Percentiles rank a stretch among this genome's conserved stretches.
These are phyloP conservation scores for Phytomonas serpens DNA, from an alignment of 208 protist species.

Conservation along the genomic window DNA sequence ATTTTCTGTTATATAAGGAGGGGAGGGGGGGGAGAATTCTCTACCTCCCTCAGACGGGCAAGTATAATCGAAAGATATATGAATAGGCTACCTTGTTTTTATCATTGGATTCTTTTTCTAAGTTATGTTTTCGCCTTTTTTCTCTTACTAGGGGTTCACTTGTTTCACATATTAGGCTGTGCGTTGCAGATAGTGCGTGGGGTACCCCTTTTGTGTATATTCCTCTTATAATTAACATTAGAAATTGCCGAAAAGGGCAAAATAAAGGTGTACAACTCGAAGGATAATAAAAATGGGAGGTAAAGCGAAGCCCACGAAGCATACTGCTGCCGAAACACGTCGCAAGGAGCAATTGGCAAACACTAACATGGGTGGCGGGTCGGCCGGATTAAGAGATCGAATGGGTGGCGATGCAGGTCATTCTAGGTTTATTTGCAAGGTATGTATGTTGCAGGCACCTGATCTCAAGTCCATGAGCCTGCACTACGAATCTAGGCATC, in stretches of 20 bases:
- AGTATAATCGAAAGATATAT: not conserved
- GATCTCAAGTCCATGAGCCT: conserved; percentile 58
- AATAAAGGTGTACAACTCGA: not conserved
- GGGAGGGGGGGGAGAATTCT: not conserved
- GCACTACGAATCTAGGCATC: conserved; percentile 62
- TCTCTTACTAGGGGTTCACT: not conserved
- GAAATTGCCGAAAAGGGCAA: not conserved
- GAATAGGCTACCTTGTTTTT: not conserved
- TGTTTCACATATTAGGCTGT: not conserved
- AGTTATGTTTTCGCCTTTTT: not conserved
- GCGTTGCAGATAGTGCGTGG: not conserved
- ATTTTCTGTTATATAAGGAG: not conserved
- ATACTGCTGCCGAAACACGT: conserved; percentile 55
- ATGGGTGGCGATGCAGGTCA: conserved; percentile 53
- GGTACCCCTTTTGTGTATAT: not conserved
- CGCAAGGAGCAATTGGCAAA: conserved; percentile 60
- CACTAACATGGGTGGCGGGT: conserved; percentile 62
- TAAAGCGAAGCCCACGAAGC: conserved; percentile 77
- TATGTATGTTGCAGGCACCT: conserved; percentile 52
- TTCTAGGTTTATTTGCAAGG: conserved; percentile 41
- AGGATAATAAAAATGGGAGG: conserved; percentile 41
- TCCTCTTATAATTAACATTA: not conserved
- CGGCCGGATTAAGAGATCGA: conserved; percentile 46
- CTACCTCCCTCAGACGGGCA: not conserved
- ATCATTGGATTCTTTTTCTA: not conserved